Percentiles rank a stretch among this genome's conserved stretches.
These are phyloP conservation scores for Metschnikowia hibisci DNA, from an alignment of 805 yeast species.

Conservation along the genomic window DNA sequence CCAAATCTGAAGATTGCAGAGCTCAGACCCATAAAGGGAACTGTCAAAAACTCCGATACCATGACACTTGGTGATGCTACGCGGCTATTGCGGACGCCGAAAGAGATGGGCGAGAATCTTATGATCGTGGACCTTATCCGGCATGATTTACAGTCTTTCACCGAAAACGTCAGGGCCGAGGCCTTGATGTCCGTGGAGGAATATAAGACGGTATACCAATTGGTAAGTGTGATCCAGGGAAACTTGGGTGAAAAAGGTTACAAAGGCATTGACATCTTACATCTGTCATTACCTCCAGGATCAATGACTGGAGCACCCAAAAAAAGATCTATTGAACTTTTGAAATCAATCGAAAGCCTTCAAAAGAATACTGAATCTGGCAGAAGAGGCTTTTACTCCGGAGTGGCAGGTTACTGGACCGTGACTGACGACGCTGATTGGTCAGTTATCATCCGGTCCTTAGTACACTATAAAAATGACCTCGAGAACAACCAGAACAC, in stretches of 20 bases:
- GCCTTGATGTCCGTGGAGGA: conserved; percentile 91
- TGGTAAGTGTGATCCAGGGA: conserved; percentile 87
- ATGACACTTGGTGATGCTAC: conserved; percentile 59
- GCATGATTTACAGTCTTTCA: conserved; percentile 75
- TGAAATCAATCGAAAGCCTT: conserved; percentile 54
- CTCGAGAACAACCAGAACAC: conserved; percentile 19
- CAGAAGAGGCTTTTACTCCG: conserved; percentile 85
- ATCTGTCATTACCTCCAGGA: conserved; percentile 88
- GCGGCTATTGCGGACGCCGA: conserved; percentile 68
- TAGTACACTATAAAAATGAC: conserved; percentile 62
- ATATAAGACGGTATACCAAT: conserved; percentile 83
- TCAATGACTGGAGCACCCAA: conserved; percentile 99
- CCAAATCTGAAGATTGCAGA: conserved; percentile 48
- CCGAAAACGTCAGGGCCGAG: conserved; percentile 63
- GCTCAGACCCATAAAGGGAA: conserved; percentile 93
- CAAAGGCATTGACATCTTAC: conserved; percentile 74
- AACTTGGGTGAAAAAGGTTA: conserved; percentile 35
- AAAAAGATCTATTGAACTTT: conserved; percentile 80
- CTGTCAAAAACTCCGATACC: conserved; percentile 64
- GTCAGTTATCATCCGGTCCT: conserved; percentile 90
- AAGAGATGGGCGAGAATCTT: conserved; percentile 91
- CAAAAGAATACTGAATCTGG: conserved; percentile 34
- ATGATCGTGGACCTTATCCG: conserved; percentile 97
- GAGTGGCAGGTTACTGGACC: conserved; percentile 95
- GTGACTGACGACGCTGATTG: conserved; percentile 84